A percentile compares a stretch with the other conserved stretches of the same genome.
phyloP scores from a whole-genome alignment of 257 asterid genomes.

The Nicotiana undulata region DNA sequence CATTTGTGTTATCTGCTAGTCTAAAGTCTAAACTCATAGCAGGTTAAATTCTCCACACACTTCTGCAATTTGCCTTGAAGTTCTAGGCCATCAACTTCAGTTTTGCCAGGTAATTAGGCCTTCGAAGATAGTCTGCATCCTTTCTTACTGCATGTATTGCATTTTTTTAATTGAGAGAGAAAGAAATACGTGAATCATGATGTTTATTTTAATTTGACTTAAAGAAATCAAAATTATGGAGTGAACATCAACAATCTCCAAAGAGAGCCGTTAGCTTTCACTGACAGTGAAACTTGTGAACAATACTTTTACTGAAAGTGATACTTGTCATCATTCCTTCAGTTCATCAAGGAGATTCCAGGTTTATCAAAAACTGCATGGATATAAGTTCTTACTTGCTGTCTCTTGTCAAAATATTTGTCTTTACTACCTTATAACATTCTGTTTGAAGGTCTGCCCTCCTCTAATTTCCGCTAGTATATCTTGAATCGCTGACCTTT shows the following conservation, averaged over 20 bases:
- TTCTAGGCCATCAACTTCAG: conserved; percentile 83
- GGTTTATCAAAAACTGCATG: not conserved
- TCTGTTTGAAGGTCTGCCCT: not conserved
- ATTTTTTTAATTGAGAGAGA: not conserved
- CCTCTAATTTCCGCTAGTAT: not conserved
- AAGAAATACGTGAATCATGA: not conserved
- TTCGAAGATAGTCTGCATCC: not conserved
- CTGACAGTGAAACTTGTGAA: not conserved
- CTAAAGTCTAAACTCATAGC: conserved; percentile 11
- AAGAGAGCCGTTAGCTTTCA: not conserved
- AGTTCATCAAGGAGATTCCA: not conserved
- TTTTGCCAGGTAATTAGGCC: conserved; percentile 69
- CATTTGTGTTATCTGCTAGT: not conserved
- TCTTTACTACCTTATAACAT: not conserved
- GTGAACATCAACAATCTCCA: not conserved
- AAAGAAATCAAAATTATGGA: not conserved
- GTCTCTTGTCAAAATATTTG: not conserved
- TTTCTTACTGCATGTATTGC: not conserved
- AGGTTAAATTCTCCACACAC: conserved; percentile 87
- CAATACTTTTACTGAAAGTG: not conserved
- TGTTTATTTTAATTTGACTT: not conserved
- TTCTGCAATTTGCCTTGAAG: conserved; percentile 68
- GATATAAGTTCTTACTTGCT: not conserved
- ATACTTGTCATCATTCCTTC: not conserved
- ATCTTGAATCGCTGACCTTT: conserved; percentile 9